These are phyloP conservation scores for Saccharomycopsis selenospora DNA, from an alignment of 805 yeast species.

Conservation along the genomic window DNA sequence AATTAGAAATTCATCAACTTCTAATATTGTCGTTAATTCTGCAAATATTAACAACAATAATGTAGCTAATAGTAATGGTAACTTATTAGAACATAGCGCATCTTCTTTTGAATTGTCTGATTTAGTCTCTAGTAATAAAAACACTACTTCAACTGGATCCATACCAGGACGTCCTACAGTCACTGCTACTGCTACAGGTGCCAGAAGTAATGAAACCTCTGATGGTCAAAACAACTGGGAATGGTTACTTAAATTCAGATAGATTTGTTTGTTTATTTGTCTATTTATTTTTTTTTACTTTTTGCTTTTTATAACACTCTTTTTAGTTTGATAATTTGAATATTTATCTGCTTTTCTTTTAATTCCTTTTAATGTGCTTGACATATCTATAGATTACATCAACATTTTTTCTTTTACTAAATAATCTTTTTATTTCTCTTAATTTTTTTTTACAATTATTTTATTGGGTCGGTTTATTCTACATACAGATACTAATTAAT, in stretches of 20 bases:
- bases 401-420: background rate
- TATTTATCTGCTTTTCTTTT: background rate
- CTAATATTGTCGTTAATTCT: background rate
- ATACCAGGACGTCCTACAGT: background rate
- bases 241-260: conserved; percentile 19
- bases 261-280: background rate
- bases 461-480: too few species aligned
- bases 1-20: background rate
- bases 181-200: background rate
- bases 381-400: background rate
- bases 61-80: too few species aligned
- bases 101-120: background rate
- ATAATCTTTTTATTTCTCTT: background rate
- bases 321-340: background rate
- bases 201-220: background rate
- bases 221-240: conserved; percentile 20
- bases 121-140: background rate
- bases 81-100: background rate
- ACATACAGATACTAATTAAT: too few species aligned
- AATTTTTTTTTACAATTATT: background rate
- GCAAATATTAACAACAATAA: background rate
- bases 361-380: too few species aligned
- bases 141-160: background rate
- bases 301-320: background rate
- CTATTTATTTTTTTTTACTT: background rate